A percentile compares a stretch with the other conserved stretches of the same genome.
These are phyloP conservation scores for Parascedosporium putredinis DNA, from an alignment of 2,329 filamentous ascomycete genomes.

Conservation along the genomic window DNA sequence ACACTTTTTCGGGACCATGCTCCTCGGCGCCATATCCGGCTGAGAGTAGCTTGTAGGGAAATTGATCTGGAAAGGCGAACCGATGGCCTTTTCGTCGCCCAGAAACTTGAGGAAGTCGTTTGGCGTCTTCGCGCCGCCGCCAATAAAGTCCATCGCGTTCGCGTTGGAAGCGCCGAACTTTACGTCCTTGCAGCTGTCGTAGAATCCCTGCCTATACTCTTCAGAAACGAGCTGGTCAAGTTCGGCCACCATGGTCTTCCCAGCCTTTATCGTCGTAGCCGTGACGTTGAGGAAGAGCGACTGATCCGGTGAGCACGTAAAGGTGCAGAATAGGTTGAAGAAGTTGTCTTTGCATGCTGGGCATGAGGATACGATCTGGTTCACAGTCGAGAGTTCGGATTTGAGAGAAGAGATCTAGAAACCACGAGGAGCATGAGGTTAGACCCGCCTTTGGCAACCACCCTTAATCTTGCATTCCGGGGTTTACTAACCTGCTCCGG, in stretches of 20 bases:
- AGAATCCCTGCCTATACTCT: conserved; percentile 78
- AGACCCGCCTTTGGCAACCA: not conserved
- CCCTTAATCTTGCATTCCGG: not conserved
- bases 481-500: conserved; percentile 54
- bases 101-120: conserved; percentile 80
- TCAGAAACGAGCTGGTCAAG: conserved; percentile 82
- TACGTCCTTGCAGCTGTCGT: conserved; percentile 96
- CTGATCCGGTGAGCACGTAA: conserved; percentile 95
- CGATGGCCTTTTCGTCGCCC: conserved; percentile 80
- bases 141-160: conserved; percentile 91
- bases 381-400: conserved; percentile 75
- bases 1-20: conserved; percentile 72
- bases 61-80: conserved; percentile 97
- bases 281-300: conserved; percentile 94
- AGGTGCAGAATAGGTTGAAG: conserved; percentile 95
- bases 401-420: conserved; percentile 65
- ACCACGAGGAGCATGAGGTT: conserved; percentile 3
- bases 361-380: conserved; percentile 82
- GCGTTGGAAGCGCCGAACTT: conserved; percentile 94
- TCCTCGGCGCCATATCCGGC: conserved; percentile 54
- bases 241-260: conserved; percentile 60
- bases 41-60: conserved; percentile 59
- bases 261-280: conserved; percentile 50
- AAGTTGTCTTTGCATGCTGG: conserved; percentile 98
- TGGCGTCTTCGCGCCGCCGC: conserved; percentile 87